Base-by-base conservation (phyloP, 192 early-diverging fungal species). In the Backusella tarrabulga region DNA sequence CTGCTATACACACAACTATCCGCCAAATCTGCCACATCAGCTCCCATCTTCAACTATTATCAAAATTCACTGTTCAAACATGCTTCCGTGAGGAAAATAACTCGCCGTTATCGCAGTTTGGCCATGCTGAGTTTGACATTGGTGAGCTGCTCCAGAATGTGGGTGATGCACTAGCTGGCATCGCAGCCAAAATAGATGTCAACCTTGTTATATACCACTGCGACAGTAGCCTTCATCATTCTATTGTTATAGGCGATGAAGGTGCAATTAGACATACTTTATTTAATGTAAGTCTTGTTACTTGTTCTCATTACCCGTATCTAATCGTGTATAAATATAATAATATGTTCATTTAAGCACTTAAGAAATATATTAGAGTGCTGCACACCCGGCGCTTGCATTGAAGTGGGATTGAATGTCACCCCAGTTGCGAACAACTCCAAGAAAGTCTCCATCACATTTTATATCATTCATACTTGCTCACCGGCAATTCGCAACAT, bases 171-270 rank as follows among this genome's bases (percentile, higher is more conserved):
- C 74, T 89, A 44, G 86, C 89, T 26, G 89, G 88, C 42, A 74
- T 83, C n/a, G 87, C 88, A 8, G 79, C 85, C 17, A 69, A 84
- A 17, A 78, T 88, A 26, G 83, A 85, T 12, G 86, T 90, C 32
- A 85, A 89, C 50, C 77, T 90, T 34, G 87, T 89, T 23, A 81
- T 89, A 34, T 89, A 87, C 56, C 89, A 89, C 40, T 80, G 81
- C 0, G 84, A 89, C 38, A 86, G 88, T 80, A 85, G 63, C 15
- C 63, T 90, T 19, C 81, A 87, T 68, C 87, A 90, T 76, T 75
- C 82, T 9, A 76, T 80, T 40, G 85, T 89, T 42, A 76, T 83
- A n/a, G 88, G 88, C 4, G 86, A 88, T 71, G 88, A 87, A 44
- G 87, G 83, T 40, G 82, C 79, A 23, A 84, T 88, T 68, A 80